phyloP scores from a whole-genome alignment of 192 early-diverging fungal species.

The Martensiomyces pterosporus region DNA sequence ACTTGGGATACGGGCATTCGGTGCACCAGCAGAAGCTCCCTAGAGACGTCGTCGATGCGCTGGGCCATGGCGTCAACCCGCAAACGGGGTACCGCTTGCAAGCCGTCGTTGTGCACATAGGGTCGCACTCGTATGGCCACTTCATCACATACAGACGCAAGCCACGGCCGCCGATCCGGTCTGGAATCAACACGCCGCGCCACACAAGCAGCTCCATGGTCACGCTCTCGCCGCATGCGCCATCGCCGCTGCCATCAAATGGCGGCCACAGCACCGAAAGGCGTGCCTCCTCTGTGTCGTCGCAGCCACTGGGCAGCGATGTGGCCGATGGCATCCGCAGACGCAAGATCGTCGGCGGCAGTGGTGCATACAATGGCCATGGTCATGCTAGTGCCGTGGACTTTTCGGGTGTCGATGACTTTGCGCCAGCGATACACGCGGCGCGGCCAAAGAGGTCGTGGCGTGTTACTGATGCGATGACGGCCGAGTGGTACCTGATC shows the following conservation, averaged over 20 bases:
- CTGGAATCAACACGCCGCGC: slow-evolving; percentile 44
- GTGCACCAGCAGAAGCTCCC: slow-evolving; percentile 13
- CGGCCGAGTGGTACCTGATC: slow-evolving; percentile 60
- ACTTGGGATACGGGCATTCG: no score
- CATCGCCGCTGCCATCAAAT: no score
- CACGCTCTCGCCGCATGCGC: slow-evolving; percentile 19
- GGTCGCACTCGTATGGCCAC: slow-evolving; percentile 87
- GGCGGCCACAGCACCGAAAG: no score
- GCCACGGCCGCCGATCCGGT: slow-evolving; percentile 31
- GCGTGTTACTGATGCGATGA: slow-evolving; percentile 43
- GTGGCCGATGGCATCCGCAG: slow-evolving; percentile 32
- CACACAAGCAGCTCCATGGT: slow-evolving; percentile 32
- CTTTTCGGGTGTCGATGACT: slow-evolving; percentile 3
- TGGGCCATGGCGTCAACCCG: slow-evolving; percentile 20
- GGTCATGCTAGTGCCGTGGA: no score
- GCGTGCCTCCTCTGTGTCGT: no score
- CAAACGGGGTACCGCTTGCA: slow-evolving; percentile 67
- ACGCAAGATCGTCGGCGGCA: slow-evolving; percentile 38
- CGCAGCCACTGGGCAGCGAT: no score
- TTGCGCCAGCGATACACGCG: slow-evolving; percentile 6
- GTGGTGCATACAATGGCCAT: background rate
- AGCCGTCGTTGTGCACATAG: slow-evolving; percentile 87
- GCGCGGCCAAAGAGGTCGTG: slow-evolving; percentile 40
- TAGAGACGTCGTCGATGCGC: slow-evolving; percentile 33
- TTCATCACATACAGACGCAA: slow-evolving; percentile 86